phyloP scores from a whole-genome alignment of 2,329 filamentous ascomycete genomes.

The Aspergillus flavus region DNA sequence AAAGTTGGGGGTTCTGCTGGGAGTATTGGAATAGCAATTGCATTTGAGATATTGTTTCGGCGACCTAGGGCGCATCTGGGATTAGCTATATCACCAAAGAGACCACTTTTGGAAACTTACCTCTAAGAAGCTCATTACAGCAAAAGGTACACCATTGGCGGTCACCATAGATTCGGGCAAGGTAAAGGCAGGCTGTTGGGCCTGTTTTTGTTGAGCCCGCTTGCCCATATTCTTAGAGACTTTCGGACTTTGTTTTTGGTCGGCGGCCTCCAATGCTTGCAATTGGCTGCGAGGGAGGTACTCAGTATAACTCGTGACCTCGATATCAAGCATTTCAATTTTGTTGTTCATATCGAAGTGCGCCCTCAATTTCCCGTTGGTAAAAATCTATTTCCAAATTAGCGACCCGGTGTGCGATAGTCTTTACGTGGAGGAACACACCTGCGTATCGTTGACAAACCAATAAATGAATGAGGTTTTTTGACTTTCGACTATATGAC shows the following conservation, averaged over 20 bases:
- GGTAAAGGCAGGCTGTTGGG: conserved; percentile 45
- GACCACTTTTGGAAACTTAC: conserved; percentile 41
- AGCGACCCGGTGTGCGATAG: background rate
- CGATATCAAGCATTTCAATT: conserved; percentile 83
- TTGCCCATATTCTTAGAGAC: conserved; percentile 59
- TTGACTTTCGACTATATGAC: conserved; percentile 73
- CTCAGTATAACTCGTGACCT: conserved; percentile 76
- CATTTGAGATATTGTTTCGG: conserved; percentile 68
- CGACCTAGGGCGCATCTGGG: conserved; percentile 51
- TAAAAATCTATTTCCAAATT: conserved; percentile 62
- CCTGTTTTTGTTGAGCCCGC: conserved; percentile 52
- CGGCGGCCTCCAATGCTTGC: conserved; percentile 52
- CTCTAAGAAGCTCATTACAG: conserved; percentile 65
- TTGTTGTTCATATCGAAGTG: conserved; percentile 78
- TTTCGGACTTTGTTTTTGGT: conserved; percentile 61
- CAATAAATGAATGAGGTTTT: conserved; percentile 85
- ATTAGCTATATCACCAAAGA: background rate
- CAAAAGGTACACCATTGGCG: conserved; percentile 58
- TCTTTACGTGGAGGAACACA: conserved; percentile 49
- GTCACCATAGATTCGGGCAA: conserved; percentile 48
- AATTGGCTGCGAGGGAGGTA: conserved; percentile 72
- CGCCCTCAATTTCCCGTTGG: conserved; percentile 74
- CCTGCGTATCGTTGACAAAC: conserved; percentile 81
- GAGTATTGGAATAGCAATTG: conserved; percentile 61
- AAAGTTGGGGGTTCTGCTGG: conserved; percentile 54